A percentile compares a stretch with the other conserved stretches of the same genome.
Evolutionary conservation across 2,329 filamentous ascomycete genomes (phyloP).

Genomic region (Stromatinia cepivora): DNA sequence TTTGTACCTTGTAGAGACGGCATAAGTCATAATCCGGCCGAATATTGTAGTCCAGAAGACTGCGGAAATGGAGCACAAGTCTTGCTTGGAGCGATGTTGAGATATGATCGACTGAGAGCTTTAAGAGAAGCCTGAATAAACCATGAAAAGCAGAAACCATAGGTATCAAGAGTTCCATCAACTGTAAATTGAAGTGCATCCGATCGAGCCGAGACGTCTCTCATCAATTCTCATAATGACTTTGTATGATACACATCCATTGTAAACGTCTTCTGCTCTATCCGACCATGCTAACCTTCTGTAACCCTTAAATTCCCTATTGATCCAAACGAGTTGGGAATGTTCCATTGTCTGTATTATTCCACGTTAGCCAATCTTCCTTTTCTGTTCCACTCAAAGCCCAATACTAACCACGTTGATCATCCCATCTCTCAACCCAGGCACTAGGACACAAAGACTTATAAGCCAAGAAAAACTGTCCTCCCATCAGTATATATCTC

Average conservation of each 20-base stretch:
- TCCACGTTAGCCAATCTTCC: conserved; percentile 28
- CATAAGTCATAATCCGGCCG: conserved; percentile 62
- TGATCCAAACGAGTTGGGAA: conserved; percentile 67
- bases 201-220: conserved; percentile 21
- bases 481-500: conserved; percentile 42
- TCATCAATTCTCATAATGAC: conserved; percentile 38
- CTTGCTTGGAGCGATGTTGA: conserved; percentile 46
- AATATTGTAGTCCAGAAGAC: conserved; percentile 61
- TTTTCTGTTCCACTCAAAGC: background rate
- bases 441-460: conserved; percentile 94
- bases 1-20: conserved; percentile 65
- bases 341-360: conserved; percentile 59
- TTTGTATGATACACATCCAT: conserved; percentile 39
- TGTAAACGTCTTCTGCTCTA: conserved; percentile 29
- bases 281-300: conserved; percentile 20
- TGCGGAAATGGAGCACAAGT: conserved; percentile 57
- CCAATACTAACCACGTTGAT: conserved; percentile 80
- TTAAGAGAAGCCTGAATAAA: conserved; percentile 27
- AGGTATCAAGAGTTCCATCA: background rate
- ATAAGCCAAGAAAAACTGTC: conserved; percentile 93
- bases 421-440: conserved; percentile 95
- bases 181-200: conserved; percentile 14
- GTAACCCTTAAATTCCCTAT: conserved; percentile 29
- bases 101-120: conserved; percentile 43
- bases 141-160: conserved; percentile 1